Evolutionary conservation across 345 rosid genomes (phyloP), one percentile per base, ranked within the genome.

Genomic region (Eutrema japonicum): DNA sequence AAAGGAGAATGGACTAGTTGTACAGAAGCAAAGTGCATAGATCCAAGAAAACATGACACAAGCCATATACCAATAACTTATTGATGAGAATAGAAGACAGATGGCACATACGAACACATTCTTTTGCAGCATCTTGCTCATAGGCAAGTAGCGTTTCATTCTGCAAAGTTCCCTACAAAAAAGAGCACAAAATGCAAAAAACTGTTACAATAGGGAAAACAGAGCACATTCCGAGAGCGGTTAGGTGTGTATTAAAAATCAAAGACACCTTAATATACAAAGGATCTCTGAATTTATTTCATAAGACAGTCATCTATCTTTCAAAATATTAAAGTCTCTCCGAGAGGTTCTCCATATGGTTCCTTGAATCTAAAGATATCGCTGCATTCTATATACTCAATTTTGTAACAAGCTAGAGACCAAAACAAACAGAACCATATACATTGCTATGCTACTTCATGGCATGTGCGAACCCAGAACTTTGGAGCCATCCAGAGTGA

Each of bases 101-200:
- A 29, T 64, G 59, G 64, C 68, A 73, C 86, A 63, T 89, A 94
- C 98, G 86, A 70, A 81, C 52, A 81, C 72, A 76, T 68, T 79
- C 83, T 43, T 84, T 73, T 56, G 85, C 71, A 7, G 41, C 68
- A 70, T 91, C 86, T 46, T 77, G 67, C 84, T 85, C 93, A 77
- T 75, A 88, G 41, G 86, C 86, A 60, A 84, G 88, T 59, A 91
- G 77, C 13, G 80, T 63, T 76, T 70, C 77, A 70, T 62, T 81
- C 62, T 41, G 79, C 50, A 53, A 54, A 55, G 37, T 33, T 47
- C 65, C 71, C 96, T 89, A 74, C 52, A 65, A 66, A 72, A 70
- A 47, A 65, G 32, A 47, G 30, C 26, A 71, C 53, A 42, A 75
- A 70, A 45, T 36, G 77, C 13, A 10, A 8, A 54, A 49, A 52